phyloP scores from a whole-genome alignment of 1,284 basidiomycete species.

The Testicularia cyperi region DNA sequence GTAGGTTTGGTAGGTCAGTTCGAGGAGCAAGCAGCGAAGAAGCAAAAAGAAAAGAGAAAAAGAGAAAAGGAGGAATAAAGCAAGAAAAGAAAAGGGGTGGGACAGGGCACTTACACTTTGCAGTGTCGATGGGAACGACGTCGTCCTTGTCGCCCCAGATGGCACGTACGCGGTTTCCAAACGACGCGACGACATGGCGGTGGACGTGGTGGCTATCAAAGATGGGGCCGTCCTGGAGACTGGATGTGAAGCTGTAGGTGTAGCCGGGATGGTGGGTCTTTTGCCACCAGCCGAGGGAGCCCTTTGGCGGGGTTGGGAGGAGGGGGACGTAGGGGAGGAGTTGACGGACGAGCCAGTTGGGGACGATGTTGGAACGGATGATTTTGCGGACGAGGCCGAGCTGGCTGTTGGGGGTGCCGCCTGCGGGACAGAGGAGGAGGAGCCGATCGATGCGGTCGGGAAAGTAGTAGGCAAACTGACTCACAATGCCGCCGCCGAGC shows the following conservation, averaged over 20 bases:
- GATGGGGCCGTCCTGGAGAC: constrained; percentile 29
- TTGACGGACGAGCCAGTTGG: constrained; percentile 10
- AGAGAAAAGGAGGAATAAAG: not conserved
- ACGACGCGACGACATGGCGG: constrained; percentile 9
- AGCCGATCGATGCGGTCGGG: constrained; percentile 27
- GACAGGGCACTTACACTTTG: constrained; percentile 10
- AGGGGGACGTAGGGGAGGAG: constrained; percentile 23
- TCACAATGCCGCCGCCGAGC: constrained; percentile 29
- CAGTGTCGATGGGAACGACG: constrained; percentile 29
- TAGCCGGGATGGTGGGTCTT: constrained; percentile 31
- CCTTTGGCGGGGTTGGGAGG: constrained; percentile 28
- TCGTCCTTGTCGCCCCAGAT: constrained; percentile 43
- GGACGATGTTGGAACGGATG: constrained; percentile 28
- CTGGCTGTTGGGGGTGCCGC: constrained; percentile 23
- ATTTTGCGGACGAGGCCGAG: constrained; percentile 19
- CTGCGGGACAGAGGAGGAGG: constrained; percentile 33
- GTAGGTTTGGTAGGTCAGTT: no score
- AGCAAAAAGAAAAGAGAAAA: not conserved
- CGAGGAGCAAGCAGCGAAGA: no score
- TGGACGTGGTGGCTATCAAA: constrained; percentile 24
- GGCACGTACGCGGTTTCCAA: constrained; percentile 15
- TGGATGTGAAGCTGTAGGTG: constrained; percentile 18
- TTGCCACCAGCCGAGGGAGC: constrained; percentile 32
- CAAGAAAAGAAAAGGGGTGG: not conserved
- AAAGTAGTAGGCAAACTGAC: constrained; percentile 37